A percentile compares a stretch with the other conserved stretches of the same genome.
These are phyloP conservation scores for Catharanthus roseus DNA, from an alignment of 257 asterid genomes.

Conservation along the genomic window DNA sequence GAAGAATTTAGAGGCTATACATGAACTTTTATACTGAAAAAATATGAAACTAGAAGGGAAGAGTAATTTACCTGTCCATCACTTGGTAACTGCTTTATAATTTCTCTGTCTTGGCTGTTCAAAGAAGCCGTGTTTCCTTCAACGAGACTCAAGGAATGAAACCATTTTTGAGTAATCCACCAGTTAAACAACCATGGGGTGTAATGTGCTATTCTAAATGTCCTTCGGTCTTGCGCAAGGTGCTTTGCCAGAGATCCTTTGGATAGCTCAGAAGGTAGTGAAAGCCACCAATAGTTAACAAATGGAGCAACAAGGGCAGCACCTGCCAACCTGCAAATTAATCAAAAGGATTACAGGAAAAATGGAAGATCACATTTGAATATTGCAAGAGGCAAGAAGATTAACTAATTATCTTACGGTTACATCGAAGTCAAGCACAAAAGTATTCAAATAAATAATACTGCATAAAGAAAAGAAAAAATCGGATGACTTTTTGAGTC, in stretches of 20 bases:
- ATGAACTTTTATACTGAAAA: not conserved
- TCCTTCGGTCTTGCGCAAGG: conserved; percentile 41
- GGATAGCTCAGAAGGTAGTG: conserved; percentile 49
- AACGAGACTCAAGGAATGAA: conserved; percentile 47
- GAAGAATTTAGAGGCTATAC: not conserved
- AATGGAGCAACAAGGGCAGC: conserved; percentile 71
- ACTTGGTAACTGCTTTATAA: conserved; percentile 33
- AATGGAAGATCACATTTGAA: not conserved
- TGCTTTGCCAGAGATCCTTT: conserved; percentile 29
- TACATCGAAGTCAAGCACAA: not conserved
- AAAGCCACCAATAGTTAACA: conserved; percentile 70
- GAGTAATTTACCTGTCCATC: conserved; percentile 46
- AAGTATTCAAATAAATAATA: not conserved
- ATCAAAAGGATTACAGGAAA: not conserved
- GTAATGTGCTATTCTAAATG: conserved; percentile 56
- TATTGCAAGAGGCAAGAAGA: not conserved
- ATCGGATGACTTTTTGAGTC: not conserved
- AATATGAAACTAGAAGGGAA: not conserved
- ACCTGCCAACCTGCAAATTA: conserved; percentile 54
- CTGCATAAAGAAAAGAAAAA: not conserved
- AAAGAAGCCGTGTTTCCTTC: conserved; percentile 42
- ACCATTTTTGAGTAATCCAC: conserved; percentile 90
- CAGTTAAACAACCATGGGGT: conserved; percentile 72
- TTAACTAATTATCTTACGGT: not conserved
- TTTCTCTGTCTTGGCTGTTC: conserved; percentile 53